Base-by-base conservation (phyloP, 306 rosid species). In the Oxytropis ochrocephala region DNA sequence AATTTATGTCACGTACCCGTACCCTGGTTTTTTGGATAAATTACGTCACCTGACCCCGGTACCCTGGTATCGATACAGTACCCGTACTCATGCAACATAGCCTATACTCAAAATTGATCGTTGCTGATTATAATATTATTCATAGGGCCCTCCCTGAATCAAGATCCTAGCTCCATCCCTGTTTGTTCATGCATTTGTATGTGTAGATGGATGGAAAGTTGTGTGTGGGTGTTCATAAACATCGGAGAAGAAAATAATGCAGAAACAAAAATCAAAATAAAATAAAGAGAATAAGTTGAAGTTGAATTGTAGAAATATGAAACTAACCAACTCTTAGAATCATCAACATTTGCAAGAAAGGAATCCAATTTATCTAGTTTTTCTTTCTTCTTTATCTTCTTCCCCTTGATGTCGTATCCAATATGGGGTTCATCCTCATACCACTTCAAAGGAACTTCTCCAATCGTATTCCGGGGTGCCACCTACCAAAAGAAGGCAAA, bases 391-490 rank as follows among this genome's bases (percentile, higher is more conserved):
- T 80, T 82, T 69, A 94, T 85, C 83, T 84, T 94, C 85, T 87
- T 88, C 39, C 98, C 98, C 57, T 77, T 69, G 63, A 84, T 69
- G 69, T 94, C 96, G 71, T 94, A 94, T 73, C 97, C 98, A 78
- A 94, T 85, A 83, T 94, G 98, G 8, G 87, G 79, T 74, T 94
- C 98, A 57, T 90, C 95, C 64, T 70, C 79, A 65, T 90, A 91
- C 97, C 96, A 94, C 61, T 79, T 82, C 86, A 90, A 73, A 38
- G 96, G 97, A 69, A 90, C 97, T 59, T 91, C 85, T 49, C 98
- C 98, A 35, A 88, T n/a, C 0, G 96, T 90, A 75, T 94, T 94
- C 49, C 91, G 87, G 18, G 96, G 89, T 85, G 83, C 86, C 70
- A 84, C 96, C 98, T 93, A 42, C 21, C 1, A 64, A 74, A 69